Base-by-base conservation (phyloP, 139 green algal genomes). In the Chlamydomonas applanata region DNA sequence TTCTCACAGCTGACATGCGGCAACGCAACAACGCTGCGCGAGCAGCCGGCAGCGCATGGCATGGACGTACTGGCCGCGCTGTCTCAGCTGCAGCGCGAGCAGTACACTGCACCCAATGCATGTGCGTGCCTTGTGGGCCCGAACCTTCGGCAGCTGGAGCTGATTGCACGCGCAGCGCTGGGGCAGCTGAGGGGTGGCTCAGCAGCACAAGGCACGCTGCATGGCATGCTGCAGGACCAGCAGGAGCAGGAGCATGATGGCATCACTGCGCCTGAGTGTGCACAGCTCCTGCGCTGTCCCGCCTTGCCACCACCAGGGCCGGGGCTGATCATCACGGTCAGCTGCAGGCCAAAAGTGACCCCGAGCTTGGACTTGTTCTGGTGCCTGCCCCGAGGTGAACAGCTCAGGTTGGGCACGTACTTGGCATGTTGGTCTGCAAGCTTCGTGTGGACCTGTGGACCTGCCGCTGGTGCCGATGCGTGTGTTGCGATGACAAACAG, bases 1-100 rank as follows among this genome's bases (percentile, higher is more conserved):
- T 77, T 75, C 68, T 57, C n/a, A 44, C 56, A 78, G 65, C 83
- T 87, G 65, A 73, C 52, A 69, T 83, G 74, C 3, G 82, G 85
- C 64, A 83, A 69, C 27, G 76, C 81, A 0, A 40, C 35, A 9
- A 89, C 85, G 22, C 69, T 89, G 46, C 57, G 68, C 24, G 82
- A 86, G 20, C 11, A 27, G n/a, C 82, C 85, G 1, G n/a, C 29
- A 17, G 44, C 29, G 53, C 54, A 67, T 13, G 81, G 79, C 9
- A 1, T 73, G 14, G 70, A 84, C 44, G 66, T 84, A 54, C 34
- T 72, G 27, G 53, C 27, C 2, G 35, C 49, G 40, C 66, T 89
- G 73, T 53, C 56, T n/a, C 45, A 53, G 34, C 72, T 87, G 22
- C 87, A 82, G 85, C 19, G 65, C 53, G 16, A n/a, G 34, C 71